Evolutionary conservation across 2,329 filamentous ascomycete species (phyloP), one percentile per base, ranked within the genome.

Genomic region (Penicillium sp.): DNA sequence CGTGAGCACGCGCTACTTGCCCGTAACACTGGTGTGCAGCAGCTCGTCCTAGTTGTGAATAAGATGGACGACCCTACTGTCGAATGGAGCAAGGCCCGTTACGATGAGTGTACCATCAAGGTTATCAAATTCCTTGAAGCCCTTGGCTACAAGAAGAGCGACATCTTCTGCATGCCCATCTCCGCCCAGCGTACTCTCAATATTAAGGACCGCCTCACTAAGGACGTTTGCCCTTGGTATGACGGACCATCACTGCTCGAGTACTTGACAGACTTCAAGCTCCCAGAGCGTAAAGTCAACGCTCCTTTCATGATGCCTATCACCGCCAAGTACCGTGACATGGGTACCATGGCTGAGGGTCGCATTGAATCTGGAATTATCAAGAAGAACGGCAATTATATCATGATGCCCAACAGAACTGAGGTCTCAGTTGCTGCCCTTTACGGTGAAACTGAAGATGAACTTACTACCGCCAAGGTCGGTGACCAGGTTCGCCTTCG

Each of bases 241-340:
- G 83, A 91, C 42, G 92, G 93, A 0, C 93, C 93, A 10, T 95
- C 93, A 21, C 85, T 99, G 47, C 87, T 99, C 21, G 93, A 98
- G 77, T 97, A 93, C 77, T 86, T 99, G n/a, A 93, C 97, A 74
- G 82, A 85, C 72, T 97, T 98, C 91, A 87, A 89, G 69, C 87
- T 93, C 13, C 85, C 97, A 39, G 93, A 99, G 76, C 91, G 95
- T 68, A 99, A 98, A 82, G 79, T 97, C 68, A 96, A 96, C 68
- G 95, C 95, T 2, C 93, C 95, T 10, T 98, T 99, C 83, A 98
- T 99, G 95, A 97, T 99, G 93, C 91, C 95, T 9, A 84, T 99
- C 63, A 91, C 90, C 62, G 92, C 91, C 77, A 99, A 99, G 80
- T 99, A 98, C 81, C 87, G 90, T 68, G 96, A 99, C 74, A 89